phyloP scores from a whole-genome alignment of 805 yeast species.

The Wickerhamomyces kurtzmanii region DNA sequence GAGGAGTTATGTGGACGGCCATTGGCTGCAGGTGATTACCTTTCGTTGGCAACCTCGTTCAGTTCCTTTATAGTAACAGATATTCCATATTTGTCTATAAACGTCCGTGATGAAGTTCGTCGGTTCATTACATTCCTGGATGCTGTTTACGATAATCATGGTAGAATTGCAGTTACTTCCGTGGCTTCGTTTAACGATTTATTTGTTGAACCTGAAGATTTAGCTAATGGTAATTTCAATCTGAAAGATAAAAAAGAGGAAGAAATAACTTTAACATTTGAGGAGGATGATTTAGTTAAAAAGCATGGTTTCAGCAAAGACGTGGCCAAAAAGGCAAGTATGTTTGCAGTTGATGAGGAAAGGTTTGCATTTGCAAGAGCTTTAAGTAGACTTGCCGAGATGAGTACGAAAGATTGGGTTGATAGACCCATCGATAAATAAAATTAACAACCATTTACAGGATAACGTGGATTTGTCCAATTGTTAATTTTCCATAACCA shows the following conservation, averaged over 20 bases:
- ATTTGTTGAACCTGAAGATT: slow-evolving; percentile 73
- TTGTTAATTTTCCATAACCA: background rate
- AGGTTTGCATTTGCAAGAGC: slow-evolving; percentile 96
- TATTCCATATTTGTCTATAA: slow-evolving; percentile 74
- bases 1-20: slow-evolving; percentile 80
- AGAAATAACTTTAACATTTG: slow-evolving; percentile 25
- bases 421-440: slow-evolving; percentile 21
- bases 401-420: slow-evolving; percentile 92
- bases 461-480: background rate
- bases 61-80: slow-evolving; percentile 82
- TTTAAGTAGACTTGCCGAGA: slow-evolving; percentile 78
- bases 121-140: slow-evolving; percentile 92
- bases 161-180: slow-evolving; percentile 80
- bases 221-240: slow-evolving; percentile 25
- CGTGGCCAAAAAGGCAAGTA: slow-evolving; percentile 57
- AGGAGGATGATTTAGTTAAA: slow-evolving; percentile 54
- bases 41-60: slow-evolving; percentile 69
- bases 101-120: slow-evolving; percentile 76
- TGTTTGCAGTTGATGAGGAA: slow-evolving; percentile 91
- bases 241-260: slow-evolving; percentile 19
- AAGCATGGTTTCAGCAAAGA: slow-evolving; percentile 70
- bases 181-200: slow-evolving; percentile 78
- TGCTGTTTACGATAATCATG: slow-evolving; percentile 89
- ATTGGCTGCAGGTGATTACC: slow-evolving; percentile 89
- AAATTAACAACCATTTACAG: slow-evolving; percentile 2